Evolutionary conservation across 768 basidiomycete genomes (phyloP).

Genomic region (Postia placenta): DNA sequence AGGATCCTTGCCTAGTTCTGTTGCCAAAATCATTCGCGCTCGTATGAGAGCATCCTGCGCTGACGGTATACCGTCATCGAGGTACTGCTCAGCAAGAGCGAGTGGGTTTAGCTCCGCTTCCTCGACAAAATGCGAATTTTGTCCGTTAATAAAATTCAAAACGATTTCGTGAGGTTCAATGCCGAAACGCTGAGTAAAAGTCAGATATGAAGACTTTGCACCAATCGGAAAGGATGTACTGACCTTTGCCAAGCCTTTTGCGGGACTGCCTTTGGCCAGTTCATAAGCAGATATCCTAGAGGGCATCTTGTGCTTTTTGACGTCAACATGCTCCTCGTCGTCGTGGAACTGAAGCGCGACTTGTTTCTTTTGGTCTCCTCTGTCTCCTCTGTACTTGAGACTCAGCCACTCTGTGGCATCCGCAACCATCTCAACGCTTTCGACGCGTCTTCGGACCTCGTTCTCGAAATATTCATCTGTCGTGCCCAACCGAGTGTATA

Average conservation of each 20-base stretch:
- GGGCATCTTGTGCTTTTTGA: slow-evolving; percentile 72
- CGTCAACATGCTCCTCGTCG: slow-evolving; percentile 44
- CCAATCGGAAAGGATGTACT: slow-evolving; percentile 20
- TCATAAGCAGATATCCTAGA: slow-evolving; percentile 83
- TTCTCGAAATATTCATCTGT: slow-evolving; percentile 73
- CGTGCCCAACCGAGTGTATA: slow-evolving; percentile 64
- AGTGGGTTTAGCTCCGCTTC: slow-evolving; percentile 79
- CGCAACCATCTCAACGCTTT: slow-evolving; percentile 82
- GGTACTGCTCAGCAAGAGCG: slow-evolving; percentile 83
- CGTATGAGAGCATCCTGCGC: slow-evolving; percentile 66
- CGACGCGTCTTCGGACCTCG: slow-evolving; percentile 59
- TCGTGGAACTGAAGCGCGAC: slow-evolving; percentile 66
- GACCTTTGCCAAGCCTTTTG: slow-evolving; percentile 78
- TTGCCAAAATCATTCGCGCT: slow-evolving; percentile 79
- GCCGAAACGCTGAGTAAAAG: slow-evolving; percentile 88
- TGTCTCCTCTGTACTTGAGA: slow-evolving; percentile 76
- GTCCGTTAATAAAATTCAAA: slow-evolving; percentile 65
- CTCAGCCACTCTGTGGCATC: slow-evolving; percentile 90
- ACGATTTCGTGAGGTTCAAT: slow-evolving; percentile 79
- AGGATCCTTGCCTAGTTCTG: slow-evolving; percentile 92
- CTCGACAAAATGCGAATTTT: slow-evolving; percentile 62
- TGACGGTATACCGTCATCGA: slow-evolving; percentile 49
- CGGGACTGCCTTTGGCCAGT: slow-evolving; percentile 70
- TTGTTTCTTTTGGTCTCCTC: slow-evolving; percentile 48
- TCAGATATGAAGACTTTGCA: no score